Base-by-base conservation (phyloP, 2,329 filamentous ascomycete species). In the Neonectria hederae region DNA sequence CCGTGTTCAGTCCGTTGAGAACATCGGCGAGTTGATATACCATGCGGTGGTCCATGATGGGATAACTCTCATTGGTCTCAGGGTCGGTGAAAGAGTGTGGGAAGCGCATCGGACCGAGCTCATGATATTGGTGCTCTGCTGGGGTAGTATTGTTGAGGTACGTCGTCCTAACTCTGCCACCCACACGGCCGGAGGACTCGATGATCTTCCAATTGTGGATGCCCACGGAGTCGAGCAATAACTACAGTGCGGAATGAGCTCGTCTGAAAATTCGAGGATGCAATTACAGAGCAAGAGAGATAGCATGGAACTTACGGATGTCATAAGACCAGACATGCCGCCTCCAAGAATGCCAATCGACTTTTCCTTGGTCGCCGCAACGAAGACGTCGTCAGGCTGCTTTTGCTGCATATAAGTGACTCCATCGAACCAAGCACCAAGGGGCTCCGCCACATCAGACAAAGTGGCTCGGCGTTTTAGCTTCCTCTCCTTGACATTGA, bases 41-140 rank as follows among this genome's bases (percentile, higher is more conserved):
- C 75, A 92, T 83, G 68, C 87, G 83, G 70, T 90, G 88, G 69
- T 91, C 89, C 22, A 84, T 83, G 67, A 91, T 87, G 65, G 87
- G 83, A 70, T 81, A 80, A 0, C 84, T 89, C 70, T 58, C 54
- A 26, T 89, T 88, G 17, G 81, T 83, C 40, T 81, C 80, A 5
- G 83, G 80, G 32, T 83, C 82, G 6, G 82, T 74, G 67, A 87
- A 82, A 5, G 81, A 83, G 17, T 85, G 79, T 0, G 89, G 89
- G 69, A 91, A 88, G 2, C 88, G 80, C 88, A 91, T 90, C 0
- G 88, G 87, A 0, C 89, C 89, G 85, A 83, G 83, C 72, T 90
- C 89, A 70, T 90, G 88, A 71, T 91, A 90, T 80, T 81, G 26
- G 72, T 53, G 62, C 49, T 76, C 72, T 21, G 67, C 59, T 2